These are phyloP conservation scores for Salix suchowensis DNA, from an alignment of 345 rosid genomes.

Conservation along the genomic window DNA sequence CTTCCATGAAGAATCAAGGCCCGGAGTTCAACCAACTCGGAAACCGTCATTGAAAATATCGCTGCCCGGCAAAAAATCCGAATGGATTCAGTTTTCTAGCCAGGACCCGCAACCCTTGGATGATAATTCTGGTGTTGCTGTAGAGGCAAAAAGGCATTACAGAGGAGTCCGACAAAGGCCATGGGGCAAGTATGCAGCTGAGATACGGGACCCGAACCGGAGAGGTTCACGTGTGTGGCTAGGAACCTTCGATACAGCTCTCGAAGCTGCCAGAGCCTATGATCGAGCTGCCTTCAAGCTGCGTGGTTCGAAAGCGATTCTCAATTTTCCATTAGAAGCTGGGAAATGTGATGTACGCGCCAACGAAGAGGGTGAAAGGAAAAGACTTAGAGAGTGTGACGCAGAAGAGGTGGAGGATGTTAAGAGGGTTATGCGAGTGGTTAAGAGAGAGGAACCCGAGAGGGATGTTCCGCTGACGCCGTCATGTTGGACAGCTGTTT, in stretches of 20 bases:
- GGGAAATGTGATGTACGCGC: constrained; percentile 28
- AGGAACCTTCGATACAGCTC: constrained; percentile 69
- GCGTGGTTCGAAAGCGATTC: constrained; percentile 76
- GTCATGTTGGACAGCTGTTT: constrained; percentile 39
- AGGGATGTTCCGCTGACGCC: constrained; percentile 33
- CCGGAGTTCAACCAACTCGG: constrained; percentile 1
- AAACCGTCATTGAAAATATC: constrained; percentile 38
- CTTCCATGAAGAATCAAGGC: constrained; percentile 26
- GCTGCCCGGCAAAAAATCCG: constrained; percentile 36
- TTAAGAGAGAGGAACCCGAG: constrained; percentile 26
- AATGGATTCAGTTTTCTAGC: constrained; percentile 44
- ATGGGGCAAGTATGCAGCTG: constrained; percentile 97
- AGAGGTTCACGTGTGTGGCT: constrained; percentile 79
- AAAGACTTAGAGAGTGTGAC: constrained; percentile 32
- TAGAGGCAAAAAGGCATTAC: constrained; percentile 46
- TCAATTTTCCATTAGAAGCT: constrained; percentile 84
- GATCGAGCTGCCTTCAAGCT: constrained; percentile 75
- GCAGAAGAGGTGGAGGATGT: not conserved
- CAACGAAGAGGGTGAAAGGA: constrained; percentile 24
- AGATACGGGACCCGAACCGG: constrained; percentile 81
- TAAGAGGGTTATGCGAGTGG: constrained; percentile 13
- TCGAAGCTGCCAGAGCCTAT: constrained; percentile 84
- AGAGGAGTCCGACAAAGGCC: constrained; percentile 92
- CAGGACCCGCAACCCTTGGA: not conserved
- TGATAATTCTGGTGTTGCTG: constrained; percentile 1